phyloP scores from a whole-genome alignment of 2,329 filamentous ascomycete genomes.

The Fusarium staphyleae region DNA sequence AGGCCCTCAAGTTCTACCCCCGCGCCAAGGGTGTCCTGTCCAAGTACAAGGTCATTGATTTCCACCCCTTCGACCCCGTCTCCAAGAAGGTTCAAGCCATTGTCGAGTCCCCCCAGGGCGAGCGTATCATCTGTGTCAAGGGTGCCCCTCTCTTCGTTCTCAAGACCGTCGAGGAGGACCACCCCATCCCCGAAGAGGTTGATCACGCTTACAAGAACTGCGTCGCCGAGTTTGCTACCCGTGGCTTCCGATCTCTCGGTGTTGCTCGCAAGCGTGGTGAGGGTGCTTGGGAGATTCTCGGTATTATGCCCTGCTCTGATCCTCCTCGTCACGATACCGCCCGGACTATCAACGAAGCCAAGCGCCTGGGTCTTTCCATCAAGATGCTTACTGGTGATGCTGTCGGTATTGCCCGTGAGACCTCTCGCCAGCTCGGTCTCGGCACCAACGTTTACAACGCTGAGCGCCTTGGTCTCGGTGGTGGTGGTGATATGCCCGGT shows the following conservation, averaged over 20 bases:
- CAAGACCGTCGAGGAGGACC: constrained; percentile 86
- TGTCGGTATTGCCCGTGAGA: constrained; percentile 91
- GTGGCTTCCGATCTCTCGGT: constrained; percentile 93
- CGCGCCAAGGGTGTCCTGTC: constrained; percentile 79
- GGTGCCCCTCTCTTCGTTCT: constrained; percentile 88
- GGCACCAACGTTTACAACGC: constrained; percentile 95
- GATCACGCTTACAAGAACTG: constrained; percentile 90
- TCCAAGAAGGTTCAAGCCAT: constrained; percentile 91
- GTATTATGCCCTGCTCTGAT: constrained; percentile 94
- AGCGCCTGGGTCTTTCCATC: constrained; percentile 85
- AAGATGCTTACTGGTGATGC: constrained; percentile 98
- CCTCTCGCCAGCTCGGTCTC: constrained; percentile 87
- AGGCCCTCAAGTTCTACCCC: constrained; percentile 82
- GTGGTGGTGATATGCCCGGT: constrained; percentile 90
- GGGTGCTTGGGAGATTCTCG: constrained; percentile 86
- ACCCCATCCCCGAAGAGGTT: constrained; percentile 77
- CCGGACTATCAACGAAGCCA: constrained; percentile 89
- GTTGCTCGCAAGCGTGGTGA: constrained; percentile 88
- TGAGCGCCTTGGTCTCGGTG: constrained; percentile 88
- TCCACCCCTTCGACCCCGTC: constrained; percentile 89
- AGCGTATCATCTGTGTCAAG: constrained; percentile 89
- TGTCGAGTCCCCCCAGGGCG: constrained; percentile 82
- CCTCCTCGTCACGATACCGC: constrained; percentile 90
- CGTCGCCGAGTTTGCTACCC: constrained; percentile 87
- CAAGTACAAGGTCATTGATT: constrained; percentile 85